Conservation (phyloP, 1,284 basidiomycete genomes). For the Dichomitus squalens region DNA sequence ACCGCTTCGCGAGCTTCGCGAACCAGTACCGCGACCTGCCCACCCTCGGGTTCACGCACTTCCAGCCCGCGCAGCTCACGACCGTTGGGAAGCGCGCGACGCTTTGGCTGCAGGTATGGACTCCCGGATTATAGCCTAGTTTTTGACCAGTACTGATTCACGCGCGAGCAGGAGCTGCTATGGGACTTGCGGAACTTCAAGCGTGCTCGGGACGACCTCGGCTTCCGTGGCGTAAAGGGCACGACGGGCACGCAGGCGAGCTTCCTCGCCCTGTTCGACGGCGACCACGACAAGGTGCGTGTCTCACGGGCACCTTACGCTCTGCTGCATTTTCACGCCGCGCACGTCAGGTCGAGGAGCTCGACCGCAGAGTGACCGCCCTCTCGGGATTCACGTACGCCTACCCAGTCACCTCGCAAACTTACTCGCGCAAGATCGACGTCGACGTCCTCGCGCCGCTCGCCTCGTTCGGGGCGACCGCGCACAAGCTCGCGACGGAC, state of each 20-base stretch:
- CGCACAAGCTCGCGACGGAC: constrained; percentile 98
- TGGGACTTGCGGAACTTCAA: constrained; percentile 97
- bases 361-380: constrained; percentile 89
- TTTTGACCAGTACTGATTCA: neutral
- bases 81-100: constrained; percentile 99
- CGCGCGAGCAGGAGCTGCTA: constrained; percentile 71
- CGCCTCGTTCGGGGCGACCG: constrained; percentile 91
- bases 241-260: constrained; percentile 98
- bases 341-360: constrained; percentile 72
- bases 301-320: neutral
- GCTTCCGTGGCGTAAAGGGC: constrained; percentile 98
- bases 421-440: constrained; percentile 98
- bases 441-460: constrained; percentile 90
- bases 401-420: constrained; percentile 98
- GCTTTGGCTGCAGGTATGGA: constrained; percentile 87
- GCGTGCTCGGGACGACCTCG: constrained; percentile 90
- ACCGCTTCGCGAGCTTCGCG: constrained; percentile 83
- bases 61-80: constrained; percentile 97
- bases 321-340: neutral
- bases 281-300: constrained; percentile 86
- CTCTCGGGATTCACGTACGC: constrained; percentile 92
- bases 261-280: constrained; percentile 94
- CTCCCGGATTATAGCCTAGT: neutral
- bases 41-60: constrained; percentile 97
- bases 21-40: constrained; percentile 77